Conservation (phyloP, 805 yeast species). For the Teunomyces pallodes region DNA sequence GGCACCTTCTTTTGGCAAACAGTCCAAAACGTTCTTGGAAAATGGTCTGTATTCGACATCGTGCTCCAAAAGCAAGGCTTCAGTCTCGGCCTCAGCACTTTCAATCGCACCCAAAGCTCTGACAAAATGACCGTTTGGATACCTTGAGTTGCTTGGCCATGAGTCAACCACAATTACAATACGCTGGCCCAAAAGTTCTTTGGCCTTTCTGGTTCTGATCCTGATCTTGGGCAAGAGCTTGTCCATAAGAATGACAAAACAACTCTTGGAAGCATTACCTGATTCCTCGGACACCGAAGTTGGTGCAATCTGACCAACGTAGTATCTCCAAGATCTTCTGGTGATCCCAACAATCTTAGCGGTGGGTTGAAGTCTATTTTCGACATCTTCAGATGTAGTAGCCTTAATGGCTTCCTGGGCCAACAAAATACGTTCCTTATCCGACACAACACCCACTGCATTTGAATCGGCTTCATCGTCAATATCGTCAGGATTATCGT, state of each 20-base stretch:
- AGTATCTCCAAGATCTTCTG: slow-evolving; percentile 92
- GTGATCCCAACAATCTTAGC: slow-evolving; percentile 86
- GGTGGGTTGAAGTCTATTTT: slow-evolving; percentile 73
- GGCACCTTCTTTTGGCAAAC: slow-evolving; percentile 91
- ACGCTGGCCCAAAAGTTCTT: slow-evolving; percentile 80
- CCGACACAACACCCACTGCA: slow-evolving; percentile 46
- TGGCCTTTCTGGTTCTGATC: slow-evolving; percentile 83
- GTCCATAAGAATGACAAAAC: slow-evolving; percentile 88
- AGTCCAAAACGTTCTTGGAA: slow-evolving; percentile 84
- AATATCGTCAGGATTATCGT: slow-evolving; percentile 55
- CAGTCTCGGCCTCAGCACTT: slow-evolving; percentile 92
- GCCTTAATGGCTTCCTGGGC: slow-evolving; percentile 74
- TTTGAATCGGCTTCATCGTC: slow-evolving; percentile 22
- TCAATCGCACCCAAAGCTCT: slow-evolving; percentile 87
- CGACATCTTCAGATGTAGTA: slow-evolving; percentile 41
- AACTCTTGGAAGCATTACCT: slow-evolving; percentile 69
- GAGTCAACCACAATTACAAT: slow-evolving; percentile 89
- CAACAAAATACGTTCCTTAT: slow-evolving; percentile 66
- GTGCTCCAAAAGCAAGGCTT: slow-evolving; percentile 88
- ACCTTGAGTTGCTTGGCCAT: slow-evolving; percentile 82
- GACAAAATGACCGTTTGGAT: slow-evolving; percentile 94
- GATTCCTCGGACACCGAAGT: slow-evolving; percentile 57
- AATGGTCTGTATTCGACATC: slow-evolving; percentile 97
- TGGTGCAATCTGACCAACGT: slow-evolving; percentile 90
- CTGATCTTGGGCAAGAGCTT: slow-evolving; percentile 81